Percentiles rank a stretch among this genome's conserved stretches.
Evolutionary conservation across 176 grass and related monocot genomes (phyloP).

Genomic region (Phoenix dactylifera): DNA sequence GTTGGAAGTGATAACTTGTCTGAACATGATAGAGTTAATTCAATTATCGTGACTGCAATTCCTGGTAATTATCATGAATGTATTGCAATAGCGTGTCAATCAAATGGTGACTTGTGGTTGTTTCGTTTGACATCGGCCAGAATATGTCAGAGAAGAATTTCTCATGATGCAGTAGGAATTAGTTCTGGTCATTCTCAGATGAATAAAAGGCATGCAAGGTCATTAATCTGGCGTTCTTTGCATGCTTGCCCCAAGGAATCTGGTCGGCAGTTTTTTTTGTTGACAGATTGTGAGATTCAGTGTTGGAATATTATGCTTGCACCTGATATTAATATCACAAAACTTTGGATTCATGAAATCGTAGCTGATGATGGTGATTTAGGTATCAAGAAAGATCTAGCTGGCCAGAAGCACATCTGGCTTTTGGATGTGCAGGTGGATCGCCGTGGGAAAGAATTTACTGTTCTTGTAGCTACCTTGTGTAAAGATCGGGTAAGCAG

Average conservation of each 20-base stretch:
- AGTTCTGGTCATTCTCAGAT: conserved; percentile 28
- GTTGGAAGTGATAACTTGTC: conserved; percentile 18
- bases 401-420: conserved; percentile 95
- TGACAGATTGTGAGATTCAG: conserved; percentile 73
- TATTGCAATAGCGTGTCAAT: conserved; percentile 55
- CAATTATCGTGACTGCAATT: conserved; percentile 52
- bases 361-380: conserved; percentile 73
- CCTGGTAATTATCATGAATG: conserved; percentile 42
- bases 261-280: conserved; percentile 55
- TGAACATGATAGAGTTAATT: conserved; percentile 45
- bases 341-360: conserved; percentile 55
- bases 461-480: conserved; percentile 91
- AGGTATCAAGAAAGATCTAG: conserved; percentile 94
- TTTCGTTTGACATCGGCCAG: conserved; percentile 52
- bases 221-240: conserved; percentile 67
- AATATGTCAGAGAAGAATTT: conserved; percentile 45
- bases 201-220: conserved; percentile 38
- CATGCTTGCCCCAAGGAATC: conserved; percentile 29
- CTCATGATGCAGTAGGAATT: conserved; percentile 26
- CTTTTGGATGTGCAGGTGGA: conserved; percentile 97
- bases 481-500: conserved; percentile 97
- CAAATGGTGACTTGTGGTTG: conserved; percentile 43
- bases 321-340: conserved; percentile 41
- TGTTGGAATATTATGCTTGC: conserved; percentile 62
- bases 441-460: conserved; percentile 63